Evolutionary conservation across 2,329 filamentous ascomycete species (phyloP), one percentile per base, ranked within the genome.

Genomic region (Exophiala aquamarina): DNA sequence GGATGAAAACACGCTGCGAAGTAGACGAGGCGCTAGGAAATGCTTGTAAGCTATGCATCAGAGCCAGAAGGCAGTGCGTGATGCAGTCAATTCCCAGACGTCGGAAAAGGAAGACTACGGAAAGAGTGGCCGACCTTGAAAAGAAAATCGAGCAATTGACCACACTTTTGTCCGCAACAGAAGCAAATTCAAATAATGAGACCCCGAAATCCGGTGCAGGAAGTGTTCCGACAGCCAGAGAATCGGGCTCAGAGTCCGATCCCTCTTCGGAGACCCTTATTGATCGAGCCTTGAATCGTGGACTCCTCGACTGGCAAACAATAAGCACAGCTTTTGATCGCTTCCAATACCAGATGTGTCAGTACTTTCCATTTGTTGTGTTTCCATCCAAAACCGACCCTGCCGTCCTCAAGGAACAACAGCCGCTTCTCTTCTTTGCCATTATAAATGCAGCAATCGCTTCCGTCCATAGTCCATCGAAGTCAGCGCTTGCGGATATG

Each of bases 61-160:
- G 93, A 69, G 86, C 88, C 2, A 81, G 83, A 11, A 76, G 89
- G 21, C 75, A 75, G 54, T 95, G 90, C 63, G 71, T 91, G 26
- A 84, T 90, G 54, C 94, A 89, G 1, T 93, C 89, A 1, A 79
- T 83, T 55, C 88, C 81, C 1, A 81, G 74, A 7, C 69, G 89
- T 32, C 94, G 93, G 69, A 78, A 90, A 35, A 87, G 91, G 72
- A 94, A 91, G 74, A 90, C 88, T 43, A 90, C 95, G 64, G 91
- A 82, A 55, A 79, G 89, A 42, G 89, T 95, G 10, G 86, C 89
- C 6, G 90, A 95, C 71, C 75, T 95, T 38, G 90, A 95, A 73
- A 88, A 85, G 74, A 94, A 94, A 72, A 92, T 95, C 55, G 89
- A 95, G 71, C 87, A 86, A 5, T 66, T 95, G 63, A 95, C 88